These are phyloP conservation scores for Termitomyces sp. DNA, from an alignment of 768 basidiomycete species.

Conservation along the genomic window DNA sequence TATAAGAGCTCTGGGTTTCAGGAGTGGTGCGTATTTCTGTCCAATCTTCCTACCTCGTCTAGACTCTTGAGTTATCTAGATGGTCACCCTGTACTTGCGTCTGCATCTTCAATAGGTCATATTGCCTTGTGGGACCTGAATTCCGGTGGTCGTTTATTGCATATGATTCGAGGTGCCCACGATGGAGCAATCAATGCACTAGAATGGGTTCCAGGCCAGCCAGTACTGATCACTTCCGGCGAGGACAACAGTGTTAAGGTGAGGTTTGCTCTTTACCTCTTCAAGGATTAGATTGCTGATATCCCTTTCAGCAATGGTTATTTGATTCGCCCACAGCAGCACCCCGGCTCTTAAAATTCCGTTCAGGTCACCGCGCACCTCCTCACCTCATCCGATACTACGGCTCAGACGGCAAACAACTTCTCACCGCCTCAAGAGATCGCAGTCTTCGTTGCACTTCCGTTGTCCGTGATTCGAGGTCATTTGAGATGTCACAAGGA, in stretches of 20 bases:
- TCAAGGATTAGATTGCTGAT: not conserved
- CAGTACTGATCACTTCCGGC: constrained; percentile 82
- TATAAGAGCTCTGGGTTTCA: constrained; percentile 73
- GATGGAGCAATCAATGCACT: constrained; percentile 78
- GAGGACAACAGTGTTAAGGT: constrained; percentile 97
- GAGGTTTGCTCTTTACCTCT: constrained; percentile 2
- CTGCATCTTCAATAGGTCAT: constrained; percentile 81
- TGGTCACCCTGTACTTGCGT: constrained; percentile 83
- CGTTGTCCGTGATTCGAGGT: constrained; percentile 91
- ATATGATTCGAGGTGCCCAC: constrained; percentile 85
- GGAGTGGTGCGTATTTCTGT: constrained; percentile 57
- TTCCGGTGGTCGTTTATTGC: constrained; percentile 73
- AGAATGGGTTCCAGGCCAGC: constrained; percentile 93
- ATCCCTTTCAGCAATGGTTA: constrained; percentile 80
- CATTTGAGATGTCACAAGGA: constrained; percentile 93
- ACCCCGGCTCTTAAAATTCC: constrained; percentile 85
- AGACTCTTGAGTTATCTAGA: constrained; percentile 38
- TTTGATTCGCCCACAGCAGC: constrained; percentile 87
- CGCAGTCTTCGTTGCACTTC: constrained; percentile 86
- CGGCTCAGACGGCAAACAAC: constrained; percentile 94
- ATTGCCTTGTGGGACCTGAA: constrained; percentile 94
- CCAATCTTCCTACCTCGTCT: not conserved
- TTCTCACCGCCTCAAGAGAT: constrained; percentile 86
- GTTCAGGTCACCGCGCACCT: constrained; percentile 88
- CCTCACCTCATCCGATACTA: constrained; percentile 93